Conservation (phyloP, 2,329 filamentous ascomycete species). For the Aspergillus sojae region DNA sequence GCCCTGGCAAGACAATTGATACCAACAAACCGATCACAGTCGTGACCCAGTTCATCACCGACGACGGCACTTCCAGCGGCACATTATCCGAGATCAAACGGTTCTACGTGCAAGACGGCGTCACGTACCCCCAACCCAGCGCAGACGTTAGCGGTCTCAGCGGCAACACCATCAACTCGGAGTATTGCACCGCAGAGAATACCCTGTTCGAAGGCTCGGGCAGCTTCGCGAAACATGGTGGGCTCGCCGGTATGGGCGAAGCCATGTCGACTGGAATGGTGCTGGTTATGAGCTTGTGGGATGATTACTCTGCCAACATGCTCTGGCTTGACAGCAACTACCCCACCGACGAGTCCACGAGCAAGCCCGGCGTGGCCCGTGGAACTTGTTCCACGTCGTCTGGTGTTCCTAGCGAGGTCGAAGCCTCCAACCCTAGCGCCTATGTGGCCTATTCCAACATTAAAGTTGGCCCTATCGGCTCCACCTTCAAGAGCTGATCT, state of each 20-base stretch:
- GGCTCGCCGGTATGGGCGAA: conserved; percentile 57
- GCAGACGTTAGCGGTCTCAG: conserved; percentile 45
- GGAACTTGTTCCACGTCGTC: conserved; percentile 58
- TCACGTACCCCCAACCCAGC: conserved; percentile 56
- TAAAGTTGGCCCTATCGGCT: conserved; percentile 60
- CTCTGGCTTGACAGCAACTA: conserved; percentile 73
- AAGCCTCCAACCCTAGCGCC: conserved; percentile 50
- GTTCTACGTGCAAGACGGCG: conserved; percentile 67
- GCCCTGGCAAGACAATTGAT: conserved; percentile 60
- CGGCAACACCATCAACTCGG: conserved; percentile 59
- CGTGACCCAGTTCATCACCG: conserved; percentile 67
- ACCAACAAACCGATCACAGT: conserved; percentile 65
- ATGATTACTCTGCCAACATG: conserved; percentile 71
- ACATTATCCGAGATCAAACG: conserved; percentile 63
- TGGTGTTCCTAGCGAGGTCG: conserved; percentile 56
- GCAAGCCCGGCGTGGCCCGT: conserved; percentile 53
- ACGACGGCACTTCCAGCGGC: conserved; percentile 53
- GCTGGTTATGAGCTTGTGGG: conserved; percentile 63
- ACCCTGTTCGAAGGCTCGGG: conserved; percentile 57
- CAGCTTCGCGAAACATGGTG: conserved; percentile 59
- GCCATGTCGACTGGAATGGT: conserved; percentile 64
- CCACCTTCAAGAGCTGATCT: conserved; percentile 44
- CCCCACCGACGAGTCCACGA: conserved; percentile 52
- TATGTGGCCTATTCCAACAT: conserved; percentile 63
- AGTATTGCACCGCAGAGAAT: conserved; percentile 62